phyloP scores from a whole-genome alignment of 305 asterid genomes.

The Fraxinus ornus region DNA sequence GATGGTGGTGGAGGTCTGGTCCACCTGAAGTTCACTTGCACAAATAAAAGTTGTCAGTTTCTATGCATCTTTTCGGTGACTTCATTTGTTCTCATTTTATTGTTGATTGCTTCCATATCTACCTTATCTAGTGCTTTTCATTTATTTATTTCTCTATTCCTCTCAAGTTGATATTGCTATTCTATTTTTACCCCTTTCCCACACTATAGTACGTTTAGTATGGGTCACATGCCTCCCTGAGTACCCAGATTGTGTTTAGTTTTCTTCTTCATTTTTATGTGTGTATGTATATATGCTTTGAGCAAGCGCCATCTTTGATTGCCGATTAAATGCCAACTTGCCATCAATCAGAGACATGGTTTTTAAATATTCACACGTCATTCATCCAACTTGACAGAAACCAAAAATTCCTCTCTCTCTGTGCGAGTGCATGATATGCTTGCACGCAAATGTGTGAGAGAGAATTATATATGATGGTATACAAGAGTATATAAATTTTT shows the following conservation, averaged over 20 bases:
- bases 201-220: not conserved
- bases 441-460: not conserved
- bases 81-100: not conserved
- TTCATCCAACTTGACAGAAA: not conserved
- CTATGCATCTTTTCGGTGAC: not conserved
- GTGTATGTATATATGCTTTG: not conserved
- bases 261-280: not conserved
- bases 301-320: not conserved
- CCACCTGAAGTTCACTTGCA: not conserved
- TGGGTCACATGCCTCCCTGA: not conserved
- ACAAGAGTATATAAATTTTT: not conserved
- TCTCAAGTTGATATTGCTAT: not conserved
- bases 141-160: not conserved
- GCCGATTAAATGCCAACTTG: not conserved
- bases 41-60: not conserved
- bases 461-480: not conserved
- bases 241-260: not conserved
- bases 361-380: not conserved
- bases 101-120: not conserved
- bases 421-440: not conserved
- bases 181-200: not conserved
- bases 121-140: not conserved
- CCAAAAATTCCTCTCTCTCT: not conserved
- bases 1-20: not conserved
- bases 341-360: not conserved